These are phyloP conservation scores for Triticum timopheevii DNA, from an alignment of 176 grass and related monocot genomes.

Conservation along the genomic window DNA sequence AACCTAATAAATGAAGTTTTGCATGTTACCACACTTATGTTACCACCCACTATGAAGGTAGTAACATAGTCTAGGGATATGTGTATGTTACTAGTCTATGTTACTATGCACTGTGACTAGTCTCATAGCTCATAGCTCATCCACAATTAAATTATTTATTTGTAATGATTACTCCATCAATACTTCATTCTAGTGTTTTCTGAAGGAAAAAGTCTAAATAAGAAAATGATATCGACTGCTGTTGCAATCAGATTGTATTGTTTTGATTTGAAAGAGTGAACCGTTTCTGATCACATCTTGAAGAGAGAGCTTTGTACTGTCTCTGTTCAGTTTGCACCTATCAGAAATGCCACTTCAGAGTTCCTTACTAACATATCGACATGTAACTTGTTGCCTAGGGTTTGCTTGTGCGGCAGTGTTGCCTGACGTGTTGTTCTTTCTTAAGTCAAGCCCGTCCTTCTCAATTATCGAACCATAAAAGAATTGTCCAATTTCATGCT, in stretches of 20 bases:
- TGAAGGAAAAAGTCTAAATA: neutral
- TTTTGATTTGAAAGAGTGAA: slow-evolving; percentile 14
- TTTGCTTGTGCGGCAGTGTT: slow-evolving; percentile 14
- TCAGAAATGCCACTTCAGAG: neutral
- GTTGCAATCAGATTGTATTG: slow-evolving; percentile 1
- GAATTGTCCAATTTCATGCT: slow-evolving; percentile 3
- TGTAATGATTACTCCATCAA: neutral
- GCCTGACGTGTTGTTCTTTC: neutral
- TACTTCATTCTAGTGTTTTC: neutral
- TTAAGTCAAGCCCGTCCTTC: neutral
- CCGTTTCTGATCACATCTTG: slow-evolving; percentile 5
- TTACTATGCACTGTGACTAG: too few species aligned
- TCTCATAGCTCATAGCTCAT: too few species aligned
- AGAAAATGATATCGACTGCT: neutral
- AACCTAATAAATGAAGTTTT: too few species aligned
- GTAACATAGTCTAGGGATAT: too few species aligned
- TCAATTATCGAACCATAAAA: slow-evolving; percentile 3
- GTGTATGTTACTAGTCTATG: too few species aligned
- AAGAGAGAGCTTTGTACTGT: slow-evolving; percentile 11
- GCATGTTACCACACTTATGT: too few species aligned
- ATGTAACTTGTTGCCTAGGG: neutral
- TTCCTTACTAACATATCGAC: neutral
- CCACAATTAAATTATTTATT: neutral
- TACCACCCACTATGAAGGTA: too few species aligned
- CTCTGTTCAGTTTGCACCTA: slow-evolving; percentile 15